phyloP scores from a whole-genome alignment of 2,329 filamentous ascomycete species.

The Pestalotiopsis sp. region DNA sequence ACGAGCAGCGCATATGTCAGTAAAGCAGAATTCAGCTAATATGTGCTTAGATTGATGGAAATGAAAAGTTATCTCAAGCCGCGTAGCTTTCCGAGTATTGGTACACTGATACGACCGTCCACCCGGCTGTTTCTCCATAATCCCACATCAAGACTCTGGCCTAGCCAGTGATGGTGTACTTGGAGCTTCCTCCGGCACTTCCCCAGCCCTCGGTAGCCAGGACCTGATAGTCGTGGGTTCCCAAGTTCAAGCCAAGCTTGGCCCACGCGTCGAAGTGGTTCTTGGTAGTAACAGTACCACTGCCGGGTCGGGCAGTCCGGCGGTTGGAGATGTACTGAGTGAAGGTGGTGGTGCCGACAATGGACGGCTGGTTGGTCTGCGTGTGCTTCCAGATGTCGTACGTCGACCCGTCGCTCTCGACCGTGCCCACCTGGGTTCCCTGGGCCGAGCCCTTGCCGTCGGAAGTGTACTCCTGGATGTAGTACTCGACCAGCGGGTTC shows the following conservation, averaged over 20 bases:
- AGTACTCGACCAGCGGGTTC: conserved; percentile 41
- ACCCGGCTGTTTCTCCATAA: background rate
- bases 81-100: background rate
- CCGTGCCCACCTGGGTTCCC: conserved; percentile 32
- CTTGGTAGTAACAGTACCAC: conserved; percentile 49
- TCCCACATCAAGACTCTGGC: background rate
- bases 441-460: conserved; percentile 31
- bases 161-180: conserved; percentile 28
- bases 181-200: conserved; percentile 29
- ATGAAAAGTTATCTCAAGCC: background rate
- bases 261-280: conserved; percentile 58
- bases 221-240: conserved; percentile 53
- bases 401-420: conserved; percentile 33
- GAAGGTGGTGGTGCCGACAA: conserved; percentile 50
- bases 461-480: conserved; percentile 36
- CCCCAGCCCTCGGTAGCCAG: conserved; percentile 52
- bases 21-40: background rate
- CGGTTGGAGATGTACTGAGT: conserved; percentile 54
- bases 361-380: conserved; percentile 45
- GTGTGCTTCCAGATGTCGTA: conserved; percentile 39
- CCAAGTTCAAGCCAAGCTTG: conserved; percentile 47
- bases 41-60: background rate
- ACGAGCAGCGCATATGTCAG: too few species aligned
- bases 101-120: background rate
- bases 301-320: conserved; percentile 42